Evolutionary conservation across 2,329 filamentous ascomycete genomes (phyloP).

Genomic region (Lachnellula suecica): DNA sequence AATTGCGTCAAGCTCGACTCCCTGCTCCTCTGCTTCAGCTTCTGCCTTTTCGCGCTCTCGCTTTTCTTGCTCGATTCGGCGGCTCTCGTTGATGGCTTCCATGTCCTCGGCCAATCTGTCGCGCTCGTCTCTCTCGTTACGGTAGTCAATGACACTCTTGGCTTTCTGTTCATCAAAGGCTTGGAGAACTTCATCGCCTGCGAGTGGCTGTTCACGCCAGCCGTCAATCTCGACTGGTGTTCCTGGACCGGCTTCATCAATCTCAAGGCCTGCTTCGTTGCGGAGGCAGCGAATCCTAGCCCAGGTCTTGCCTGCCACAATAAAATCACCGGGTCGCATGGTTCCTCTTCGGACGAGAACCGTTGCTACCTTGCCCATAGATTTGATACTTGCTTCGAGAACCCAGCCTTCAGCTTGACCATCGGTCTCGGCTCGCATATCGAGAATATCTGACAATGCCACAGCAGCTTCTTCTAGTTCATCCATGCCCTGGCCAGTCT

Average conservation of each 20-base stretch:
- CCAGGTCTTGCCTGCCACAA: conserved; percentile 89
- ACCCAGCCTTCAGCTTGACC: conserved; percentile 90
- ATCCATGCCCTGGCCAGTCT: conserved; percentile 88
- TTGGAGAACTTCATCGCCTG: conserved; percentile 86
- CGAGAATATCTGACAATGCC: conserved; percentile 83
- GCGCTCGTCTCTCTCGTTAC: conserved; percentile 69
- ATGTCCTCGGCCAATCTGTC: conserved; percentile 66
- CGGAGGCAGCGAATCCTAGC: conserved; percentile 79
- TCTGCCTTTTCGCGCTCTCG: conserved; percentile 60
- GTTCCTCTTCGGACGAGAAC: conserved; percentile 88
- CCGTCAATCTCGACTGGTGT: conserved; percentile 90
- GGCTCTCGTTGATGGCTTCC: conserved; percentile 72
- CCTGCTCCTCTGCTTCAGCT: conserved; percentile 34
- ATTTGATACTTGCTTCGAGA: conserved; percentile 86
- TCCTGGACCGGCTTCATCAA: conserved; percentile 77
- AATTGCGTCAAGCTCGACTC: conserved; percentile 26
- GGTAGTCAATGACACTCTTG: conserved; percentile 74
- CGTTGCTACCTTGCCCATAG: conserved; percentile 80
- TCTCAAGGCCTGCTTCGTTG: conserved; percentile 76
- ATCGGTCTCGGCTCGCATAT: conserved; percentile 77
- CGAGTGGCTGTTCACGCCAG: conserved; percentile 85
- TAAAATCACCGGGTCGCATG: conserved; percentile 72
- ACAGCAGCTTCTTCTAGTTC: conserved; percentile 90
- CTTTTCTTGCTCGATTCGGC: conserved; percentile 55
- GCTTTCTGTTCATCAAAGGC: conserved; percentile 76